Evolutionary conservation across 176 grass and related monocot species (phyloP), one percentile per base, ranked within the genome.

Genomic region (Elaeis guineensis): DNA sequence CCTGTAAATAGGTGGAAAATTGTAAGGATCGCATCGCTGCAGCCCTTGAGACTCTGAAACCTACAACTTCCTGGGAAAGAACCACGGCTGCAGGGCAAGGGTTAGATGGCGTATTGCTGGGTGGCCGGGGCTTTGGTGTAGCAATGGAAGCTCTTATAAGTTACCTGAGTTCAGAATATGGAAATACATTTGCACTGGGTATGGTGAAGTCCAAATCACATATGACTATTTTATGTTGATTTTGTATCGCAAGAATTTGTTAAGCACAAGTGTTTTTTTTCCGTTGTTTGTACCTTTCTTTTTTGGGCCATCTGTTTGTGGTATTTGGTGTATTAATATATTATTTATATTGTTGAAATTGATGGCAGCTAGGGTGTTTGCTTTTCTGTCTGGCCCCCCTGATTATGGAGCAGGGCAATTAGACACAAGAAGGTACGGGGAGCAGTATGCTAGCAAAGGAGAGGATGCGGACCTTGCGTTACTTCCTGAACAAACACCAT

Each of bases 181-280:
- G 93, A 24, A 83, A 66, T 64, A 98, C 88, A 51, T 98, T 92
- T 89, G 78, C 93, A 76, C 71, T 98, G 55, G 93, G 93, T 98
- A 74, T 49, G 72, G 51, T 53, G 69, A 35, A 55, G 25, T 59
- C 39, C 39, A 63, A 60, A 19, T 52, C 23, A 5, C 59, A 57
- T 63, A 7, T 69, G 12, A 19, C 23, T 18, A 53, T 25, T 19
- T 58, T 77, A 55, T 4, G 21, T 5, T 15, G 58, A 71, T 49
- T 62, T 58, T 19, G 28, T 69, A 44, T 44, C 0, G 35, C 1
- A 44, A 44, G 5, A 44, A 14, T 44, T 44, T 12, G 35, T 44
- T 3, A 12, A 44, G 21, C 28, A 51, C 30, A 77, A 16, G 19
- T 21, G 8, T 44, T 44, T 44, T 44, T 39, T 44, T 44, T 35